Evolutionary conservation across 345 rosid species (phyloP), one percentile per base, ranked within the genome.

Genomic region (Zanthoxylum bungeanum): DNA sequence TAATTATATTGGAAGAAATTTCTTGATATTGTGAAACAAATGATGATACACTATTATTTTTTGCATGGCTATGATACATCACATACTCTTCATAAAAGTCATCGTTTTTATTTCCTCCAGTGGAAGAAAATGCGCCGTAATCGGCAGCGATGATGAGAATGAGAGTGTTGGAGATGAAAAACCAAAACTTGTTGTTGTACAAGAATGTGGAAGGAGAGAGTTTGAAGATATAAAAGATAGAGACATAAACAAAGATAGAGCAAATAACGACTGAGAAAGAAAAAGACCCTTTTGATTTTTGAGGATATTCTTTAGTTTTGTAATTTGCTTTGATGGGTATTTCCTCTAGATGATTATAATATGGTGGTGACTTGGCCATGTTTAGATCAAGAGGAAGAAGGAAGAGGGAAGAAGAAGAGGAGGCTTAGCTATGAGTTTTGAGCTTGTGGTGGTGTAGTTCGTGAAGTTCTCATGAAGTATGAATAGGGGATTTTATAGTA

Each of bases 101-200:
- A 72, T 80, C 81, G 31, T 8, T 75, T 19, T 28, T 79, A 17
- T 67, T 72, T 71, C 73, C 73, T 22, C 71, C 75, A 25, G 81
- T 69, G 4, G 81, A 68, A 37, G 82, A 76, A 79, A 84, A 92
- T 34, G 83, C 78, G 9, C 89, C 87, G 56, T 83, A 90, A 71
- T 89, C 94, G 14, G 79, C 86, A 1, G 86, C 82, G 19, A 89
- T 85, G 72, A 91, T 84, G 80, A 87, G 77, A 61, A 89, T 83
- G 46, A 87, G 78, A 71, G 85, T 83, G 81, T 86, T 89, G 76
- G 87, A 89, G 55, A 93, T 79, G 77, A 87, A 79, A 71, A 87
- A 89, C 89, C 85, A 87, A 60, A 91, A 80, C 27, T 82, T 86
- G 60, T 82, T 67, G 73, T 83, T 81, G 74, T 61, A 73, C 28